phyloP scores from a whole-genome alignment of 179 eudicot species.

The Drosera spatulata region DNA sequence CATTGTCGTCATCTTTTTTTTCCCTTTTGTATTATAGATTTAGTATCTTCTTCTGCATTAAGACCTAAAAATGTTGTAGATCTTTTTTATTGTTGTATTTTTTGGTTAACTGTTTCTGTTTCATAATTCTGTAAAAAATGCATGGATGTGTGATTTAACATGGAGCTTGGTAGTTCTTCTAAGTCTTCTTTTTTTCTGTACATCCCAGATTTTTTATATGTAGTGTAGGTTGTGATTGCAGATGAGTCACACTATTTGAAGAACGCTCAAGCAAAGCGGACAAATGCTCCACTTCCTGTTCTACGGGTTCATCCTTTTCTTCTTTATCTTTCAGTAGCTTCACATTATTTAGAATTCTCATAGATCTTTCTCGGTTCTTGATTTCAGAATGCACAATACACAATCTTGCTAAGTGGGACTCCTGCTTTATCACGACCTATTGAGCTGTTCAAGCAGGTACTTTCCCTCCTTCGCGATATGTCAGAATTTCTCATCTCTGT shows the following conservation, averaged over 20 bases:
- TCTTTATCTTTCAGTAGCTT: background rate
- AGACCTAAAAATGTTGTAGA: too few relatives aligned
- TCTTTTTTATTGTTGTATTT: too few relatives aligned
- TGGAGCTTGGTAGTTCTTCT: background rate
- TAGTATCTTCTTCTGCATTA: too few relatives aligned
- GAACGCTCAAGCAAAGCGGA: constrained; percentile 96
- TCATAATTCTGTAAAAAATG: too few relatives aligned
- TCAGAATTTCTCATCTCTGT: background rate
- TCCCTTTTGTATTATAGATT: too few relatives aligned
- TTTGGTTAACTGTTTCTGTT: too few relatives aligned
- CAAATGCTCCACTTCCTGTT: constrained; percentile 76
- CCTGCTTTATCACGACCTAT: constrained; percentile 97
- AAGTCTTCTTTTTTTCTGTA: background rate
- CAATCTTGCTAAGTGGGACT: constrained; percentile 88
- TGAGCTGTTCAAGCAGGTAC: constrained; percentile 89
- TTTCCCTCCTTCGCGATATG: constrained; percentile 2
- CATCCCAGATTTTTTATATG: constrained; percentile 13
- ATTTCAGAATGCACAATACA: constrained; percentile 80
- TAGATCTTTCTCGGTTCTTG: background rate
- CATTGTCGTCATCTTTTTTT: too few relatives aligned
- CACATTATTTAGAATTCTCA: background rate
- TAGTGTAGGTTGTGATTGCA: constrained; percentile 85
- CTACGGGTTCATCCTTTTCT: constrained; percentile 43
- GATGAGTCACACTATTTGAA: constrained; percentile 98
- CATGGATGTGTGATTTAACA: too few relatives aligned